A percentile compares a stretch with the other conserved stretches of the same genome.
These are phyloP conservation scores for Dothideomycetidae sp. DNA, from an alignment of 2,329 filamentous ascomycete genomes.

Conservation along the genomic window DNA sequence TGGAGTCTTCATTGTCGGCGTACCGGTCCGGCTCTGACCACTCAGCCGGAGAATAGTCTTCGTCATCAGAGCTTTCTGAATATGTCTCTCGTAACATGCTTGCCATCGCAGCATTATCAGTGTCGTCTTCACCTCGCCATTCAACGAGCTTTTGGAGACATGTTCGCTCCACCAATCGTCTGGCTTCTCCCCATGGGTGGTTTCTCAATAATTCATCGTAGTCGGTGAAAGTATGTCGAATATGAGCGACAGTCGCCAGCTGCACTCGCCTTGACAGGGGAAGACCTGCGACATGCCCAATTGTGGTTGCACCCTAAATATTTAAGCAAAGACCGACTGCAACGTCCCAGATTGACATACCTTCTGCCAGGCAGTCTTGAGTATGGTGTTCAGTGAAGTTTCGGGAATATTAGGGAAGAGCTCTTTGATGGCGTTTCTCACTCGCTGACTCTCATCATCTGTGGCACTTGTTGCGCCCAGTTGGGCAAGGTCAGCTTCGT, in stretches of 20 bases:
- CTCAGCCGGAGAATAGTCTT: constrained; percentile 4
- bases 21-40: constrained; percentile 17
- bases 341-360: constrained; percentile 22
- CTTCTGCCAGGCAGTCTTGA: constrained; percentile 46
- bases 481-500: constrained; percentile 7
- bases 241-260: constrained; percentile 47
- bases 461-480: constrained; percentile 11
- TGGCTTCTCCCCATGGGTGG: constrained; percentile 39
- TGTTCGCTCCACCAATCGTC: constrained; percentile 39
- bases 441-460: constrained; percentile 30
- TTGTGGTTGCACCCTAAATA: constrained; percentile 37
- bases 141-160: constrained; percentile 44
- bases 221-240: constrained; percentile 47
- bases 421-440: constrained; percentile 44
- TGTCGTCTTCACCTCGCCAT: constrained; percentile 48
- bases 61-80: constrained; percentile 44
- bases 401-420: constrained; percentile 50
- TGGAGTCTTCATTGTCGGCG: constrained; percentile 28
- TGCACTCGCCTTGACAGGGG: constrained; percentile 44
- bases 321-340: constrained; percentile 11
- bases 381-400: constrained; percentile 42
- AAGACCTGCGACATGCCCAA: constrained; percentile 42
- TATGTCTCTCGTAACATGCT: constrained; percentile 51
- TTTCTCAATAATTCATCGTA: constrained; percentile 45
- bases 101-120: constrained; percentile 39